Evolutionary conservation across 2,329 filamentous ascomycete species (phyloP).

Genomic region (Fusarium sacchari): DNA sequence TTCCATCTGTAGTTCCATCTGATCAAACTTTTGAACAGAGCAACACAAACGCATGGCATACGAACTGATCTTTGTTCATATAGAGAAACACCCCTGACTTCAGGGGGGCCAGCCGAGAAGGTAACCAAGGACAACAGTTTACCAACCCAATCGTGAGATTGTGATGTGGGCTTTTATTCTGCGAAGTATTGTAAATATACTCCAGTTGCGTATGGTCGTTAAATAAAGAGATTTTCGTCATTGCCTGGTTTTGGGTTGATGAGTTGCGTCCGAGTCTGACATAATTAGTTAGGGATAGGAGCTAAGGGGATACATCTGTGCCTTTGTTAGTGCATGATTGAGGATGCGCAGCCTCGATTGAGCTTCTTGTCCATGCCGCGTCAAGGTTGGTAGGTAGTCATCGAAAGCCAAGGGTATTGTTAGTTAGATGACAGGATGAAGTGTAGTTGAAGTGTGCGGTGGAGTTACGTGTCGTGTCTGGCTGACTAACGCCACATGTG

Average conservation of each 20-base stretch:
- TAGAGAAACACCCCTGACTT: conserved; percentile 21
- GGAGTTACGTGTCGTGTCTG: conserved; percentile 15
- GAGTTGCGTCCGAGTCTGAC: neutral
- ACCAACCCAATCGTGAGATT: neutral
- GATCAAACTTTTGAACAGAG: neutral
- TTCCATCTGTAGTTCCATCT: neutral
- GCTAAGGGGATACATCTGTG: neutral
- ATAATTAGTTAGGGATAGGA: neutral
- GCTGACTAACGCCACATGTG: conserved; percentile 33
- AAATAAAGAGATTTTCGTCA: neutral
- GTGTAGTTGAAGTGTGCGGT: conserved; percentile 34
- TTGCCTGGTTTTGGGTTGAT: neutral
- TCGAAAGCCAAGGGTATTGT: neutral
- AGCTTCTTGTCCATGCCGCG: neutral
- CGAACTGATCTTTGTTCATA: neutral
- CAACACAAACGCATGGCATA: neutral
- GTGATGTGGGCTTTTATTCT: neutral
- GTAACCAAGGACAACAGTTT: neutral
- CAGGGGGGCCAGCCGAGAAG: conserved; percentile 1
- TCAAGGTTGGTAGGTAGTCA: neutral
- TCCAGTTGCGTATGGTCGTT: neutral
- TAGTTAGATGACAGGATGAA: conserved; percentile 8
- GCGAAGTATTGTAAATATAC: neutral
- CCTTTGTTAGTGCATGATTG: no score
- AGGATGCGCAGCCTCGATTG: neutral